A percentile compares a stretch with the other conserved stretches of the same genome.
phyloP scores from a whole-genome alignment of 2,329 filamentous ascomycete genomes.

The Teratosphaeria viscida region DNA sequence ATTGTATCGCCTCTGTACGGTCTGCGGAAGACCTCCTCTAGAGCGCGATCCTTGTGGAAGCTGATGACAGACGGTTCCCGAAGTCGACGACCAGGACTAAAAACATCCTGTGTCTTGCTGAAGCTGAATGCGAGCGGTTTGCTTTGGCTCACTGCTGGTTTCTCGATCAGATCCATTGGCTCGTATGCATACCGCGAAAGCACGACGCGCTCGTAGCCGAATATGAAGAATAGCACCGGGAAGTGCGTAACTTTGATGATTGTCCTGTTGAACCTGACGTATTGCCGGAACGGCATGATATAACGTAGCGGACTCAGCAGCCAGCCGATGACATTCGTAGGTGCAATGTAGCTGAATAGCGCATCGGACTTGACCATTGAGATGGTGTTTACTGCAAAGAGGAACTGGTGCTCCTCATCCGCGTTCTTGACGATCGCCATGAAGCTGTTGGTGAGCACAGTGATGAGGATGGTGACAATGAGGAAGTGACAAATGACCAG shows the following conservation, averaged over 20 bases:
- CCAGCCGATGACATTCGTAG: conserved; percentile 87
- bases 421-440: conserved; percentile 91
- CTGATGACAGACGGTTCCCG: conserved; percentile 81
- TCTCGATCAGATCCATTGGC: conserved; percentile 75
- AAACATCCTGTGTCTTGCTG: conserved; percentile 42
- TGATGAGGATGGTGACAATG: conserved; percentile 87
- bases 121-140: conserved; percentile 24
- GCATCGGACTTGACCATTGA: conserved; percentile 98
- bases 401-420: conserved; percentile 80
- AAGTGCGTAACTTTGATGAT: conserved; percentile 88
- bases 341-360: conserved; percentile 85
- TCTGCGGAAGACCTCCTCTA: conserved; percentile 79
- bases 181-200: conserved; percentile 68
- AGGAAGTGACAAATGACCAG: conserved; percentile 93
- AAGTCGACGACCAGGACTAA: conserved; percentile 49
- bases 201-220: conserved; percentile 72
- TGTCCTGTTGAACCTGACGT: conserved; percentile 76
- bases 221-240: conserved; percentile 77
- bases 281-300: conserved; percentile 66
- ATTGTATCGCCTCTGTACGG: conserved; percentile 54
- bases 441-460: conserved; percentile 92
- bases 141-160: conserved; percentile 28
- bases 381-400: conserved; percentile 94
- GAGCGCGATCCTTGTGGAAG: conserved; percentile 76
- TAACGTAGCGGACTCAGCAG: conserved; percentile 73